Base-by-base conservation (phyloP, 768 basidiomycete genomes). In the Phaffia tasmanica region DNA sequence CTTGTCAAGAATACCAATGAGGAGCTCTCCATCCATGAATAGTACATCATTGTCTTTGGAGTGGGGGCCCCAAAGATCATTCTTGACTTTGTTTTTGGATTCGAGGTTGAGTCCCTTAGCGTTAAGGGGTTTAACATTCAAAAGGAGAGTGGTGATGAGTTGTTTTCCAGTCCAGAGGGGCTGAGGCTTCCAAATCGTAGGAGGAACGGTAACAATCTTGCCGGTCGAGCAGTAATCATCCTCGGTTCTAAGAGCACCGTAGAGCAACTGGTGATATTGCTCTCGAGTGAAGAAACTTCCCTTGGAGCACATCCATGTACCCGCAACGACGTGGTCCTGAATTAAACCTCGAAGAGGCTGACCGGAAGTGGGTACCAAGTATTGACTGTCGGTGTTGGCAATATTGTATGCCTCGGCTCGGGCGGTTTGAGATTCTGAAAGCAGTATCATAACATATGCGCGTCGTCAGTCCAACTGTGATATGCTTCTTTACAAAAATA, bases 111-210 rank as follows among this genome's bases (percentile, higher is more conserved):
- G 80, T 18, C 94, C 94, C 58, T 85, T 81, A 30, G 86, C 83
- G 54, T 83, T 81, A 53, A 76, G 75, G 8, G 95, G 94, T 4
- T 88, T 94, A 70, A 98, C 85, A 74, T 99, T 99, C 73, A 84
- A 82, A 69, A 99, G 79, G 54, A 99, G 82, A 0, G 95, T 99
- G 0, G 93, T 95, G 64, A 99, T 89, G 55, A 98, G 85, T 77
- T 99, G 95, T 74, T 99, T 99, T 55, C 95, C 95, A 0, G 94
- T 98, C 95, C 95, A 99, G 57, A 94, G 77, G 1, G 91, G 85
- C 70, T 78, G 80, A 0, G 95, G 95, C 76, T 86, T 90, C 87
- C 88, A 91, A 62, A 99, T 86, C 7, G 93, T 80, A 1, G 95
- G 95, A 1, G 93, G 89, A 11, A 98, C 76, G 6, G 90, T 97